Evolutionary conservation across 2,329 filamentous ascomycete species (phyloP).

Genomic region (Parafenestella ontariensis): DNA sequence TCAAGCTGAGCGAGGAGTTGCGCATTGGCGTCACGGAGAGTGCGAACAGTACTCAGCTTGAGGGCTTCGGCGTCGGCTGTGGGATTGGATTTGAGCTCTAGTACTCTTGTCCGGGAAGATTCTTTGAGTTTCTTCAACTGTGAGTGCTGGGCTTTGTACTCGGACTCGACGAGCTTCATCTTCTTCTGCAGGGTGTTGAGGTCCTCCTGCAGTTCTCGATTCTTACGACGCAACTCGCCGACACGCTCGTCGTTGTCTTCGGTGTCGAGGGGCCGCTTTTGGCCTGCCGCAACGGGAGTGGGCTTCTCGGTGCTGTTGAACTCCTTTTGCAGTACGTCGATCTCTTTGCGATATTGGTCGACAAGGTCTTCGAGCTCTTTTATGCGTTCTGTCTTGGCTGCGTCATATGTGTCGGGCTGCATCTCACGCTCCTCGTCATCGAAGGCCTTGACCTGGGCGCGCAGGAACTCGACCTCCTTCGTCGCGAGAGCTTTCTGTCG

Average conservation of each 20-base stretch:
- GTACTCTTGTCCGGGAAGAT: slow-evolving; percentile 77
- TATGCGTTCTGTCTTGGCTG: slow-evolving; percentile 75
- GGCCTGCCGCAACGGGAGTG: slow-evolving; percentile 54
- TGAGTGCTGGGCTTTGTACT: slow-evolving; percentile 73
- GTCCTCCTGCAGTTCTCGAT: slow-evolving; percentile 82
- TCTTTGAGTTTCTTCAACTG: slow-evolving; percentile 74
- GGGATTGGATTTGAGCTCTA: slow-evolving; percentile 90
- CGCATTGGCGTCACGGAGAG: slow-evolving; percentile 81
- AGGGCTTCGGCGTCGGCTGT: slow-evolving; percentile 85
- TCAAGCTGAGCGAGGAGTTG: slow-evolving; percentile 79
- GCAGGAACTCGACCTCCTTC: slow-evolving; percentile 93
- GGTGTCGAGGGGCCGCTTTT: slow-evolving; percentile 69
- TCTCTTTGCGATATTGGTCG: slow-evolving; percentile 83
- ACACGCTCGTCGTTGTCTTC: slow-evolving; percentile 71
- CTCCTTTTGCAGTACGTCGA: slow-evolving; percentile 76
- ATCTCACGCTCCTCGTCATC: slow-evolving; percentile 89
- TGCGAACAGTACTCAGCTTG: slow-evolving; percentile 79
- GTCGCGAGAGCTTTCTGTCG: slow-evolving; percentile 83
- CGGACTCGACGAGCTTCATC: slow-evolving; percentile 74
- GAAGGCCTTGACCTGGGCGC: slow-evolving; percentile 86
- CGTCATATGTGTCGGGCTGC: slow-evolving; percentile 79
- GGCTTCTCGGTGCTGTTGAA: slow-evolving; percentile 70
- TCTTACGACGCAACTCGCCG: slow-evolving; percentile 85
- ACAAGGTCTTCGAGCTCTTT: slow-evolving; percentile 84
- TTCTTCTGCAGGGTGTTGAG: slow-evolving; percentile 73